Evolutionary conservation across 768 basidiomycete species (phyloP), one percentile per base, ranked within the genome.

Genomic region (Galerina marginata): DNA sequence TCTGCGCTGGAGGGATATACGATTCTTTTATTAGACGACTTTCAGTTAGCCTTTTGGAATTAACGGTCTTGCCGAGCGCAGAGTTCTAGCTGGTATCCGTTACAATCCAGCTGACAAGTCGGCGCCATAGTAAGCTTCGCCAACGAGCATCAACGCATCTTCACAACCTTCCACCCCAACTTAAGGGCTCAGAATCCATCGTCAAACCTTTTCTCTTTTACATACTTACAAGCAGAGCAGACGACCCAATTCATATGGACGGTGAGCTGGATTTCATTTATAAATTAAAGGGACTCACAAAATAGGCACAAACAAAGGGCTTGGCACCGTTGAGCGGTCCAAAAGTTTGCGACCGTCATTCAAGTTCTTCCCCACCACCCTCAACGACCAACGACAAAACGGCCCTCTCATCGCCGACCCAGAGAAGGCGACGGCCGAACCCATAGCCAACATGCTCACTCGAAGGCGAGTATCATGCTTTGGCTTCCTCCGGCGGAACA

Each of bases 401-500:
- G 16, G 14, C 37, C 15, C 37, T 56, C n/a, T 56, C 25, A 26
- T 49, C 49, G 53, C n/a, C 44, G 29, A 33, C 20, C 45, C 20
- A 14, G 40, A 44, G 54, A 48, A n/a, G 39, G 62, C 51, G 60
- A 29, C 56, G 54, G 54, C 38, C 26, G 26, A 50, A 14, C 39
- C 44, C n/a, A 33, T 37, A 14, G 62, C 54, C 48, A 64, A 58
- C 60, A 60, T 68, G 67, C 63, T 67, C 54, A 57, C 66, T 53
- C 58, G 65, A 42, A 66, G 66, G 26, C 58, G 62, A 59, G 49
- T 54, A 25, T 59, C 61, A 46, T 59, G 58, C 25, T 16, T 64
- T 7, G 58, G 61, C 62, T 66, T 67, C 36, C 46, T 72, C 14
- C 63, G 66, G 10, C 66, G 64, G 20, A 70, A 75, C 61, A 71